Percentiles rank a stretch among this genome's conserved stretches.
These are phyloP conservation scores for Celoporthe dispersa DNA, from an alignment of 2,329 filamentous ascomycete species.

Conservation along the genomic window DNA sequence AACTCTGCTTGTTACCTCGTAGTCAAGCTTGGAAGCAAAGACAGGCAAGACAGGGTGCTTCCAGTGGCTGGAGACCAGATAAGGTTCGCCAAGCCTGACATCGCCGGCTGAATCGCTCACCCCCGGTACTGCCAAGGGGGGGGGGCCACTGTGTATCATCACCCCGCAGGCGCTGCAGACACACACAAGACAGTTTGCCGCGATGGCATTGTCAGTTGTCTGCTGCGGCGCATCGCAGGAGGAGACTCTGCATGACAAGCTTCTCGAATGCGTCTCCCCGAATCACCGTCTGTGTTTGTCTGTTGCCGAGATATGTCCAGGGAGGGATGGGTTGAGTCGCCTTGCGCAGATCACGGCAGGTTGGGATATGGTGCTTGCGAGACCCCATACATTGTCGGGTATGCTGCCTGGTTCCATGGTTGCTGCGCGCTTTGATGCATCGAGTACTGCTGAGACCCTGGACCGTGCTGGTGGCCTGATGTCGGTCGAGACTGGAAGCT, in stretches of 20 bases:
- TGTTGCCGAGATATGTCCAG: constrained; percentile 2
- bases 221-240: constrained; percentile 17
- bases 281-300: neutral
- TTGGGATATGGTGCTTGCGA: constrained; percentile 38
- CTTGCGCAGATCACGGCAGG: constrained; percentile 31
- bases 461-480: constrained; percentile 36
- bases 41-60: constrained; percentile 8
- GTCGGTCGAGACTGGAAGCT: constrained; percentile 35
- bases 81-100: constrained; percentile 22
- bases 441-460: constrained; percentile 40
- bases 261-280: constrained; percentile 15
- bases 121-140: constrained; percentile 3
- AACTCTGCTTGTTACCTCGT: constrained; percentile 20
- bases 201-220: constrained; percentile 10
- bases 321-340: neutral
- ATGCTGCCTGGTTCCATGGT: constrained; percentile 35
- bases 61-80: constrained; percentile 16
- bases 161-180: neutral
- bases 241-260: constrained; percentile 17
- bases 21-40: constrained; percentile 19
- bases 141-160: neutral
- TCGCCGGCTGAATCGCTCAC: constrained; percentile 14
- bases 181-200: neutral
- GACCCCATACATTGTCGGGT: constrained; percentile 40
- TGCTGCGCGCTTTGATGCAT: constrained; percentile 39